These are phyloP conservation scores for Fusarium sp. DNA, from an alignment of 2,329 filamentous ascomycete genomes.

Conservation along the genomic window DNA sequence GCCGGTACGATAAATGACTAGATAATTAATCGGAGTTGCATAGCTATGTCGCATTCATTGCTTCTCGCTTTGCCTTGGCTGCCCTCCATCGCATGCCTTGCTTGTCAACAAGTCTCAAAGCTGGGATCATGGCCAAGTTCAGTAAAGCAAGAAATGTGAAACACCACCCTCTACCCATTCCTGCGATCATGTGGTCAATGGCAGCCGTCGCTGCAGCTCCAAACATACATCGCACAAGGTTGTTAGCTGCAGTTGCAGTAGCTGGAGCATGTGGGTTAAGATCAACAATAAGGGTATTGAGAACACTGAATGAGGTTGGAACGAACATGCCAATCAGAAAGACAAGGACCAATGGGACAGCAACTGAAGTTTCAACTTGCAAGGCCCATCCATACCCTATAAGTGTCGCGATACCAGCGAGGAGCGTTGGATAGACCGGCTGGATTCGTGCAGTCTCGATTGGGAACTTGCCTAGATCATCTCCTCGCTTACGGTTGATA, in stretches of 20 bases:
- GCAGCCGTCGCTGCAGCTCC: slow-evolving; percentile 68
- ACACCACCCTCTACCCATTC: slow-evolving; percentile 69
- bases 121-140: slow-evolving; percentile 58
- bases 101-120: slow-evolving; percentile 59
- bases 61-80: slow-evolving; percentile 54
- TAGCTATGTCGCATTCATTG: slow-evolving; percentile 18
- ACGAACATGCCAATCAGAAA: slow-evolving; percentile 67
- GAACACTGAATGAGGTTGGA: slow-evolving; percentile 69
- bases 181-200: slow-evolving; percentile 65
- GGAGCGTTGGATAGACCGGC: slow-evolving; percentile 63
- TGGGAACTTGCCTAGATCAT: slow-evolving; percentile 61
- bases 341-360: slow-evolving; percentile 63
- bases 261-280: slow-evolving; percentile 68
- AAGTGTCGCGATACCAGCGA: slow-evolving; percentile 61
- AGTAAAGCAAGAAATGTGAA: slow-evolving; percentile 67
- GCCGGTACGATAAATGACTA: slow-evolving; percentile 12
- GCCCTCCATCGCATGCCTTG: slow-evolving; percentile 61
- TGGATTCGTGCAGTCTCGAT: slow-evolving; percentile 65
- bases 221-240: slow-evolving; percentile 68
- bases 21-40: background rate
- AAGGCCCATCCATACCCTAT: slow-evolving; percentile 68
- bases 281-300: slow-evolving; percentile 72
- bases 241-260: slow-evolving; percentile 71
- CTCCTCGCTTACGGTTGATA: slow-evolving; percentile 67
- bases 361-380: slow-evolving; percentile 59